Conservation (phyloP, 2,329 filamentous ascomycete species). For the Whalleya microplaca region DNA sequence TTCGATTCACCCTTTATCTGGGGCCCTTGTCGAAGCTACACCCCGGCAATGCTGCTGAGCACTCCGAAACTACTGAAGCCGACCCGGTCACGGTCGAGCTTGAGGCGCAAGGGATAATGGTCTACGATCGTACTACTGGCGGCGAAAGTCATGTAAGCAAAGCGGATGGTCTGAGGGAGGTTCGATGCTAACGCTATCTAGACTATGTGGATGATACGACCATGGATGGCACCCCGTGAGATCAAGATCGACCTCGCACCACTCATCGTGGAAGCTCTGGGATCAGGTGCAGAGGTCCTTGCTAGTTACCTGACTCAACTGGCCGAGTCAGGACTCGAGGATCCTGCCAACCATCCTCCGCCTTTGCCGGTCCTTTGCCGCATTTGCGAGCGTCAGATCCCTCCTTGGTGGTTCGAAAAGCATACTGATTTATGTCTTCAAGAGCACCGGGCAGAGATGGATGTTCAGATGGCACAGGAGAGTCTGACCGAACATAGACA, state of each 20-base stretch:
- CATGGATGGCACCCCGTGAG: slow-evolving; percentile 84
- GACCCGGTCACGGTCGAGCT: slow-evolving; percentile 70
- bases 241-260: slow-evolving; percentile 93
- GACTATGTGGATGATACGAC: slow-evolving; percentile 99
- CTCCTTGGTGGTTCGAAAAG: slow-evolving; percentile 99
- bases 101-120: slow-evolving; percentile 97
- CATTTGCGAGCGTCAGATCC: slow-evolving; percentile 96
- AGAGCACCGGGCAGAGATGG: slow-evolving; percentile 96
- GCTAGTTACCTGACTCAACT: slow-evolving; percentile 91
- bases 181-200: slow-evolving; percentile 45
- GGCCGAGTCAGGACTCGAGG: slow-evolving; percentile 79
- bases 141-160: slow-evolving; percentile 84
- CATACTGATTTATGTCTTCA: slow-evolving; percentile 95
- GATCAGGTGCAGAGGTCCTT: slow-evolving; percentile 91
- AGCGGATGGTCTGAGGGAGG: not conserved
- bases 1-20: slow-evolving; percentile 76
- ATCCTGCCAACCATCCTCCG: slow-evolving; percentile 75
- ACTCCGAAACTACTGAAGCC: slow-evolving; percentile 42
- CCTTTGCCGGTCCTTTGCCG: slow-evolving; percentile 88
- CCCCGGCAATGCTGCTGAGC: slow-evolving; percentile 46
- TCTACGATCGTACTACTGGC: slow-evolving; percentile 86
- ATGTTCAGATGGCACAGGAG: slow-evolving; percentile 95
- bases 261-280: slow-evolving; percentile 88
- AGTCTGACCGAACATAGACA: slow-evolving; percentile 90
- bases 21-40: slow-evolving; percentile 71